These are phyloP conservation scores for Arthrobotrys conoides DNA, from an alignment of 2,329 filamentous ascomycete species.

Conservation along the genomic window DNA sequence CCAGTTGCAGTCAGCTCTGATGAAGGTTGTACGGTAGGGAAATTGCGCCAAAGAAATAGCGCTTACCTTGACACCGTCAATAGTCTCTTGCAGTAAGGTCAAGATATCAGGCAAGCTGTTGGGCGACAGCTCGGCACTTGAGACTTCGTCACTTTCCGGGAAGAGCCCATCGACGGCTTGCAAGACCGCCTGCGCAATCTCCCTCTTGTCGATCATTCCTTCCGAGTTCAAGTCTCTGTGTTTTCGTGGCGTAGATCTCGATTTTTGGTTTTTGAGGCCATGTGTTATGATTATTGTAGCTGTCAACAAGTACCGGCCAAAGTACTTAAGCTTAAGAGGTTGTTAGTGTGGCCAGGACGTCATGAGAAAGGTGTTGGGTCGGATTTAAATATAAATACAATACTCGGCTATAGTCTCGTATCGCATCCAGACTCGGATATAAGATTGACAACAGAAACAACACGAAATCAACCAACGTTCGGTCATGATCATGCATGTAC, in stretches of 20 bases:
- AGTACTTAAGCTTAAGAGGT: too few relatives aligned
- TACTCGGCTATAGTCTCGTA: too few relatives aligned
- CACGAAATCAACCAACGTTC: too few relatives aligned
- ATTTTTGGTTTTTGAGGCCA: slow-evolving; percentile 21
- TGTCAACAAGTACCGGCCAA: too few relatives aligned
- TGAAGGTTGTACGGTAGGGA: not conserved
- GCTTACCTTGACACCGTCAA: slow-evolving; percentile 52
- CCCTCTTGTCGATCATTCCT: slow-evolving; percentile 42
- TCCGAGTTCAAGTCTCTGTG: not conserved
- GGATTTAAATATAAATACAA: too few relatives aligned
- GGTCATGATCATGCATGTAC: too few relatives aligned
- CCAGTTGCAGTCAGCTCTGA: not conserved
- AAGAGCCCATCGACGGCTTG: slow-evolving; percentile 57
- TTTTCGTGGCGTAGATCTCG: not conserved
- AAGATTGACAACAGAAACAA: too few relatives aligned
- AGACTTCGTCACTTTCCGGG: slow-evolving; percentile 53
- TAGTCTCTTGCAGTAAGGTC: slow-evolving; percentile 61
- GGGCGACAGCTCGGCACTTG: slow-evolving; percentile 61
- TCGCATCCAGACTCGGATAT: too few relatives aligned
- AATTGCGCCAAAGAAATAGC: not conserved
- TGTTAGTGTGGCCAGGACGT: too few relatives aligned
- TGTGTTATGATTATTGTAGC: not conserved
- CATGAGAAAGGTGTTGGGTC: too few relatives aligned
- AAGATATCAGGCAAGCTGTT: slow-evolving; percentile 62
- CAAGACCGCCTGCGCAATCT: slow-evolving; percentile 56